Evolutionary conservation across 148 eudicot species (phyloP).

Genomic region (Chenopodium formosanum): DNA sequence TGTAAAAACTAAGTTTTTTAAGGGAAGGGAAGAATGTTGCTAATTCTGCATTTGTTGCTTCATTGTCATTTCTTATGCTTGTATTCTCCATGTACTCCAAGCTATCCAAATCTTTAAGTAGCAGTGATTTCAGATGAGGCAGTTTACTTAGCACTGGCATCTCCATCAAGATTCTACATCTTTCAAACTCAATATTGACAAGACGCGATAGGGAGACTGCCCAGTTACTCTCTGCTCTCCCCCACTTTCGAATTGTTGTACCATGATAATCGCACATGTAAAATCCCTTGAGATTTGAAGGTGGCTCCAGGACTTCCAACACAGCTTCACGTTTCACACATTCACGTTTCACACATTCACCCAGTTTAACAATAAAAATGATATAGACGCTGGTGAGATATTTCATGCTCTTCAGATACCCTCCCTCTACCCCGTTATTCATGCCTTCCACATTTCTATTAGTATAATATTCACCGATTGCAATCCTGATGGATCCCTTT

Average conservation of each 20-base stretch:
- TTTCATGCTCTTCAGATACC: background rate
- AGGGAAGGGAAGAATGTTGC: conserved; percentile 22
- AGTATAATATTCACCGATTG: background rate
- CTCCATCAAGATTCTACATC: background rate
- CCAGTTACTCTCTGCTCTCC: background rate
- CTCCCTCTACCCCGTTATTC: background rate
- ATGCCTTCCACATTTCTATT: background rate
- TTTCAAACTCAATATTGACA: background rate
- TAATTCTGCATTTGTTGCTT: too few species aligned
- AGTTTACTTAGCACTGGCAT: conserved; percentile 10
- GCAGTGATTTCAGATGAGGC: background rate
- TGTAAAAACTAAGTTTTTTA: background rate
- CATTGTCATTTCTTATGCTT: background rate
- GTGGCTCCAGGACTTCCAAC: conserved; percentile 24
- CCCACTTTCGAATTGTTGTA: conserved; percentile 19
- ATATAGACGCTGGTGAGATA: background rate
- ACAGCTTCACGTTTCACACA: background rate
- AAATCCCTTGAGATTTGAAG: background rate
- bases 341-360: too few species aligned
- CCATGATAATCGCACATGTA: background rate
- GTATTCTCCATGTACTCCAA: conserved; percentile 21
- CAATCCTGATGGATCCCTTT: background rate
- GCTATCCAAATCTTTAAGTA: background rate
- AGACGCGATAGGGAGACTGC: conserved; percentile 23
- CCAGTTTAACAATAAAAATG: rapidly evolving